Evolutionary conservation across 2,329 filamentous ascomycete genomes (phyloP).

Genomic region (Paramyrothecium sp.): DNA sequence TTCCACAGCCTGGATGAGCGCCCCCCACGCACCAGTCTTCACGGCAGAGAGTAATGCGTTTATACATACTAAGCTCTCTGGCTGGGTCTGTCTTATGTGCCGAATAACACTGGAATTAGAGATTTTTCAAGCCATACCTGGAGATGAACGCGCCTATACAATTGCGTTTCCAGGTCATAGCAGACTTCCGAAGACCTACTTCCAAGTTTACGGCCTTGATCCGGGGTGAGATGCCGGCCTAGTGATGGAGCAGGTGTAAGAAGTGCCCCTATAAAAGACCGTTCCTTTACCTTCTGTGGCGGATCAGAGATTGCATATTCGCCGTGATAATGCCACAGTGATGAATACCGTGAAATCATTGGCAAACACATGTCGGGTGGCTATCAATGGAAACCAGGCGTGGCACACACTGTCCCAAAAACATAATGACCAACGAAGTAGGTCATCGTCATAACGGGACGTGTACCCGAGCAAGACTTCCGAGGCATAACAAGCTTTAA

Average conservation of each 20-base stretch:
- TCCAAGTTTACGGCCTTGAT: slow-evolving; percentile 28
- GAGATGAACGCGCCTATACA: slow-evolving; percentile 21
- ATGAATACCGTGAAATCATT: too few relatives aligned
- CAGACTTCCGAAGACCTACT: slow-evolving; percentile 27
- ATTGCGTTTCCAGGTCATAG: slow-evolving; percentile 16
- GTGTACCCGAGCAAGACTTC: too few relatives aligned
- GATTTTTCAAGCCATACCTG: slow-evolving; percentile 20
- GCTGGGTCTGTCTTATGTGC: neutral
- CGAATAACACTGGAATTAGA: slow-evolving; percentile 8
- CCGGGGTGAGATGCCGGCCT: slow-evolving; percentile 25
- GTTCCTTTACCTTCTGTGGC: too few relatives aligned
- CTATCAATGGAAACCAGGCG: too few relatives aligned
- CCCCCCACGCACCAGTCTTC: slow-evolving; percentile 18
- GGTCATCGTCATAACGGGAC: too few relatives aligned
- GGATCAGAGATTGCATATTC: too few relatives aligned
- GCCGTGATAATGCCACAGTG: too few relatives aligned
- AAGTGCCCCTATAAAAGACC: too few relatives aligned
- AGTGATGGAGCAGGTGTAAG: slow-evolving; percentile 25
- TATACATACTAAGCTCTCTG: slow-evolving; percentile 16
- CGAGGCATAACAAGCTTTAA: too few relatives aligned
- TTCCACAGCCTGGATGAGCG: slow-evolving; percentile 26
- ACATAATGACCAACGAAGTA: too few relatives aligned
- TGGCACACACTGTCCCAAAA: too few relatives aligned
- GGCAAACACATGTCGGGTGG: too few relatives aligned
- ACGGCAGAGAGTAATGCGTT: slow-evolving; percentile 17